phyloP scores from a whole-genome alignment of 2,329 filamentous ascomycete genomes.

The Nigrospora osmanthi region DNA sequence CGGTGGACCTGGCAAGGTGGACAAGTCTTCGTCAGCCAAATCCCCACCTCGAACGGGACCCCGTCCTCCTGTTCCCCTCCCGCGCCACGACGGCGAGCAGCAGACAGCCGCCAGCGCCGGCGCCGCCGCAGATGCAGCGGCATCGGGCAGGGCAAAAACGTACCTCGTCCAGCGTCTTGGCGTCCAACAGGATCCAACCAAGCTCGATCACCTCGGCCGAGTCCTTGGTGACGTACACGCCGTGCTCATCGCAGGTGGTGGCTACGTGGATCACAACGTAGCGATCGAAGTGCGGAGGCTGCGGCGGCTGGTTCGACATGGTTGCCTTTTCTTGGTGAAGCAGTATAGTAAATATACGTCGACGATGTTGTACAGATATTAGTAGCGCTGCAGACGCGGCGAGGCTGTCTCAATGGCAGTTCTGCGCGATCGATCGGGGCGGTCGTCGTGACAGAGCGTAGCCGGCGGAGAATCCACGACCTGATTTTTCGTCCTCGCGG shows the following conservation, averaged over 20 bases:
- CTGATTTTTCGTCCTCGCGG: no score
- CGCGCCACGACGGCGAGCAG: no score
- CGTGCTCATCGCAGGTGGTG: constrained; percentile 97
- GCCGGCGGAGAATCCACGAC: no score
- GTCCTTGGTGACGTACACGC: constrained; percentile 98
- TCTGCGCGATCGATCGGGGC: no score
- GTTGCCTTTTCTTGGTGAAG: constrained; percentile 9
- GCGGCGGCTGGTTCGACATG: constrained; percentile 40
- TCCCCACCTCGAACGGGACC: no score
- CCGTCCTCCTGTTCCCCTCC: no score
- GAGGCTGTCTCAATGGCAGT: no score
- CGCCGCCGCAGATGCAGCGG: no score
- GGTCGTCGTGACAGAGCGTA: no score
- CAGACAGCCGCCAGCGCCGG: no score
- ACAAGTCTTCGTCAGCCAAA: constrained; percentile 7
- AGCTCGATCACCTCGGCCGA: constrained; percentile 99
- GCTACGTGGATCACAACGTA: constrained; percentile 98
- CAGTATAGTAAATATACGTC: not conserved
- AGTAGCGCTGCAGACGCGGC: not conserved
- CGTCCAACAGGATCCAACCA: constrained; percentile 93
- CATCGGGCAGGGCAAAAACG: constrained; percentile 17
- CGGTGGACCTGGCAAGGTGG: constrained; percentile 64
- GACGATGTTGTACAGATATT: not conserved
- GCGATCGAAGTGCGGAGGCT: constrained; percentile 74
- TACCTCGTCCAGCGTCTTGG: constrained; percentile 89